A percentile compares a stretch with the other conserved stretches of the same genome.
Evolutionary conservation across 345 rosid genomes (phyloP).

Genomic region (Erysimum cheiranthoides): DNA sequence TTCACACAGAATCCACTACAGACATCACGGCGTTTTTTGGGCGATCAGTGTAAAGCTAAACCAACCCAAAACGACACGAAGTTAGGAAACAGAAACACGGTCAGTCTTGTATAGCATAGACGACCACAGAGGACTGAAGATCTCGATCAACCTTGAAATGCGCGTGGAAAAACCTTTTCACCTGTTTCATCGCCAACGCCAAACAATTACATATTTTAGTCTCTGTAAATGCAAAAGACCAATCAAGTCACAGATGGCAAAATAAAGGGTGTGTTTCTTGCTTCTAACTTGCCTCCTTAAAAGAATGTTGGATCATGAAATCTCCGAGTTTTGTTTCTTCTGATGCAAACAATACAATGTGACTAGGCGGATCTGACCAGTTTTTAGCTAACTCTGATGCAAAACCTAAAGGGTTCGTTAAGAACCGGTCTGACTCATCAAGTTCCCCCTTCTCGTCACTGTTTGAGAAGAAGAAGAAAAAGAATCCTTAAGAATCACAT

Average conservation of each 20-base stretch:
- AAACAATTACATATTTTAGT: not conserved
- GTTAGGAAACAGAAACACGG: not conserved
- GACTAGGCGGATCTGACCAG: slow-evolving; percentile 71
- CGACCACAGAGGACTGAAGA: slow-evolving; percentile 80
- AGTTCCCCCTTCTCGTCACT: slow-evolving; percentile 67
- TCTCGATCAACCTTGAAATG: slow-evolving; percentile 92
- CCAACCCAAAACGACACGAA: slow-evolving; percentile 1
- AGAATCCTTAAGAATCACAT: slow-evolving; percentile 16
- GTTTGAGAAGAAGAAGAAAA: slow-evolving; percentile 31
- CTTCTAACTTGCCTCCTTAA: slow-evolving; percentile 61
- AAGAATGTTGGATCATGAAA: slow-evolving; percentile 66
- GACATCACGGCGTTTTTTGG: slow-evolving; percentile 24
- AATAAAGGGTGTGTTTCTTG: slow-evolving; percentile 15
- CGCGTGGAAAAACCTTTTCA: slow-evolving; percentile 80
- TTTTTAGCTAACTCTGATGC: slow-evolving; percentile 61
- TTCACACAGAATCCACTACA: not conserved
- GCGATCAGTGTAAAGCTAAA: too few species aligned
- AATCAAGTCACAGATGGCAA: not conserved
- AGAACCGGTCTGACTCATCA: slow-evolving; percentile 80
- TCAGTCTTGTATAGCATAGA: slow-evolving; percentile 47
- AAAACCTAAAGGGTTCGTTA: slow-evolving; percentile 72
- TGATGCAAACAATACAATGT: slow-evolving; percentile 73
- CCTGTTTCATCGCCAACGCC: slow-evolving; percentile 50
- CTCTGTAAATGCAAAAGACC: not conserved
- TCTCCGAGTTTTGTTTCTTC: slow-evolving; percentile 66